Percentiles rank a stretch among this genome's conserved stretches.
Evolutionary conservation across 2,329 filamentous ascomycete species (phyloP).

Genomic region (Paracamarosporium sp.): DNA sequence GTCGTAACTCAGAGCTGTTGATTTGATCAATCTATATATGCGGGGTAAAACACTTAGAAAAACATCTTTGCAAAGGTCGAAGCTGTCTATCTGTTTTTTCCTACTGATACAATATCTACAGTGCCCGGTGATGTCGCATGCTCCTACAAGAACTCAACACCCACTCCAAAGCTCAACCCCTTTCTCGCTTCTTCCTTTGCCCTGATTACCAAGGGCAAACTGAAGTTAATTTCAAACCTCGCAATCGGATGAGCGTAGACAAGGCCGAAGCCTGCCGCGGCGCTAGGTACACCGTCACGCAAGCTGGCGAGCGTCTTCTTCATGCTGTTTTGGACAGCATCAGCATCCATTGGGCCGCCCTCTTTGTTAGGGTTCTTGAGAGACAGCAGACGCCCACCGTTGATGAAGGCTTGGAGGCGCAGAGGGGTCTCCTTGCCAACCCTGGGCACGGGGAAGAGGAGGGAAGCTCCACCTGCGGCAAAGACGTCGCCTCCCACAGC

Average conservation of each 20-base stretch:
- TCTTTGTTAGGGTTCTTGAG: constrained; percentile 62
- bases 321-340: constrained; percentile 63
- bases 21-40: background rate
- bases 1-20: background rate
- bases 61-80: background rate
- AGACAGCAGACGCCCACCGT: constrained; percentile 83
- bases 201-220: constrained; percentile 80
- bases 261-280: constrained; percentile 85
- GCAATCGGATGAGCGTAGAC: constrained; percentile 96
- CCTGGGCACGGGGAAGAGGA: constrained; percentile 84
- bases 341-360: constrained; percentile 52
- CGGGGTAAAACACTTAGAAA: background rate
- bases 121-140: background rate
- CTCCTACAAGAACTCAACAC: constrained; percentile 89
- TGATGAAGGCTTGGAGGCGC: constrained; percentile 88
- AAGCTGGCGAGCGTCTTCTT: constrained; percentile 72
- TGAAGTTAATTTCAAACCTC: constrained; percentile 95
- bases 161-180: constrained; percentile 92
- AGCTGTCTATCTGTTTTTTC: background rate
- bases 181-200: constrained; percentile 88
- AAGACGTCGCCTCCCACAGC: constrained; percentile 91
- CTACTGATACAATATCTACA: constrained; percentile 31
- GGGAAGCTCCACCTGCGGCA: constrained; percentile 84
- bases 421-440: constrained; percentile 84
- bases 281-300: constrained; percentile 77